phyloP scores from a whole-genome alignment of 306 rosid species.

The Prunus davidiana region DNA sequence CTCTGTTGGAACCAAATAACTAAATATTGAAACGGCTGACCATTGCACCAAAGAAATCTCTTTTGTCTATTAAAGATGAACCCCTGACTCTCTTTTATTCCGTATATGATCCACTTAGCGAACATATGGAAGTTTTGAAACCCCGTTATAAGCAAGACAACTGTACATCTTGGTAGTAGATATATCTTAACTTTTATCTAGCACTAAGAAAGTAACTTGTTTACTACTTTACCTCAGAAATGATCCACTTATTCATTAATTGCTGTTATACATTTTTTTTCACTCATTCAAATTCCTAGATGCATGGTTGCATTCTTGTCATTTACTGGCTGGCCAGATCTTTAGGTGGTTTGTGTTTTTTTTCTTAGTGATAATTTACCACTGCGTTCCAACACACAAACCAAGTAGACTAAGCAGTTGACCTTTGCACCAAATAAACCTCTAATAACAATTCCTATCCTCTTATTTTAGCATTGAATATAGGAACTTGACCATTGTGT shows the following conservation, averaged over 20 bases:
- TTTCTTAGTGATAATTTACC: too few relatives aligned
- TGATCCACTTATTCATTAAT: neutral
- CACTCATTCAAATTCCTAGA: neutral
- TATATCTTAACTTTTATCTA: neutral
- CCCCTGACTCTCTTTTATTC: neutral
- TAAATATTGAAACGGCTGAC: constrained; percentile 10
- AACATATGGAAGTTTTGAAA: neutral
- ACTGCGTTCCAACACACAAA: neutral
- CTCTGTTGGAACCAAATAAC: neutral
- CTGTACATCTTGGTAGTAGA: neutral
- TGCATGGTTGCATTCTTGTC: neutral
- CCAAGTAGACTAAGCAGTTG: neutral
- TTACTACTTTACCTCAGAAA: neutral
- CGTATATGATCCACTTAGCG: neutral
- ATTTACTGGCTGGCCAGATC: neutral
- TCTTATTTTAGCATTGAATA: neutral
- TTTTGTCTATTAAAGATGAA: neutral
- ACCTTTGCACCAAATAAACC: neutral
- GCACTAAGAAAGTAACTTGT: neutral
- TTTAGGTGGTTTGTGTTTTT: neutral
- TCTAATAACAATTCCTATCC: neutral
- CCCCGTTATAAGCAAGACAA: neutral
- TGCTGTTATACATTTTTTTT: neutral
- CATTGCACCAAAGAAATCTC: neutral
- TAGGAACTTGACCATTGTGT: neutral